Evolutionary conservation across 2,329 filamentous ascomycete species (phyloP).

Genomic region (Nectriaceae sp.): DNA sequence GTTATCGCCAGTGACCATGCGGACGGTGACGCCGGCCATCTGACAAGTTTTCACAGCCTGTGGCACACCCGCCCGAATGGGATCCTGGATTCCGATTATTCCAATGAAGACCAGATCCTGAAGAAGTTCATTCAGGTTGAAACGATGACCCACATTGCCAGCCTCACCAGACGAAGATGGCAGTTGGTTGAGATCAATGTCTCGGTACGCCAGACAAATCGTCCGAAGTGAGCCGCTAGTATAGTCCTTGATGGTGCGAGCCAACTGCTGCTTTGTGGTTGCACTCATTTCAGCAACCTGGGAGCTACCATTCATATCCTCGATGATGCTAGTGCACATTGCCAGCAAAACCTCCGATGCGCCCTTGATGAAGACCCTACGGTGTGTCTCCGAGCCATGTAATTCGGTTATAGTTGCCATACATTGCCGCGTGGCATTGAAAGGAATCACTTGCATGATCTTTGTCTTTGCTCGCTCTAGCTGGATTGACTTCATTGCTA

Average conservation of each 20-base stretch:
- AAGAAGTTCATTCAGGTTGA: constrained; percentile 67
- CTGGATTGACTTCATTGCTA: constrained; percentile 66
- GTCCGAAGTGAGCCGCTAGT: constrained; percentile 80
- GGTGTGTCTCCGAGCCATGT: constrained; percentile 46
- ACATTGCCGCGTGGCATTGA: constrained; percentile 75
- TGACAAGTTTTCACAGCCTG: constrained; percentile 75
- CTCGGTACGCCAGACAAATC: constrained; percentile 80
- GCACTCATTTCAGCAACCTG: constrained; percentile 51
- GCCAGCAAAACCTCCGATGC: constrained; percentile 65
- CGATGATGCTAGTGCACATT: constrained; percentile 55
- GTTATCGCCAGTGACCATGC: constrained; percentile 87
- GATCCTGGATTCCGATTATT: constrained; percentile 80
- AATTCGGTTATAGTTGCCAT: constrained; percentile 62
- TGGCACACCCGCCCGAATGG: constrained; percentile 72
- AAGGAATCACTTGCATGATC: constrained; percentile 69
- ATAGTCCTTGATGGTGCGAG: constrained; percentile 68
- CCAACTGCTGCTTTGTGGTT: constrained; percentile 59
- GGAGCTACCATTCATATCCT: constrained; percentile 48
- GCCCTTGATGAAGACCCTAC: constrained; percentile 63
- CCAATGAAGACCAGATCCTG: constrained; percentile 67
- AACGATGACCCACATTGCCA: constrained; percentile 60
- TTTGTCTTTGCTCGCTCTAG: constrained; percentile 63
- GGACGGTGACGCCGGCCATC: constrained; percentile 74
- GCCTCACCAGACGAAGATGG: constrained; percentile 55
- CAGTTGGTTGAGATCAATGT: constrained; percentile 85